A percentile compares a stretch with the other conserved stretches of the same genome.
phyloP scores from a whole-genome alignment of 2,329 filamentous ascomycete genomes.

The Arthrobotrys conoides region DNA sequence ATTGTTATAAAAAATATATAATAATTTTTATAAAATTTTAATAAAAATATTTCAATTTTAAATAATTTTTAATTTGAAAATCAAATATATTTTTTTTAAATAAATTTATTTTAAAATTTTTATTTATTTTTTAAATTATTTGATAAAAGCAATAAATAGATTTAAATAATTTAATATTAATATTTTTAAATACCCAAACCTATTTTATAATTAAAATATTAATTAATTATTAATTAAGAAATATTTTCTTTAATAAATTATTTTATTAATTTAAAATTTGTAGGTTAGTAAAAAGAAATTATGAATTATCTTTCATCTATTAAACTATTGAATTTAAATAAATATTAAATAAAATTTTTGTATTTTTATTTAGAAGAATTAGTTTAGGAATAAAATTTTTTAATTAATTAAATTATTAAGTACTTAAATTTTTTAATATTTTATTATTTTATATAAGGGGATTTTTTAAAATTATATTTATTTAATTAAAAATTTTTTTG shows the following conservation, averaged over 20 bases:
- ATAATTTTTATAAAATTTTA: background rate
- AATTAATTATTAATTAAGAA: slow-evolving; percentile 5
- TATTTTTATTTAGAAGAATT: background rate
- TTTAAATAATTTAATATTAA: slow-evolving; percentile 36
- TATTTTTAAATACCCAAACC: slow-evolving; percentile 15
- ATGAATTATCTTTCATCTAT: background rate
- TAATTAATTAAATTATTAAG: slow-evolving; percentile 1
- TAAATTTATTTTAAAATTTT: slow-evolving; percentile 5
- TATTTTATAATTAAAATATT: slow-evolving; percentile 29
- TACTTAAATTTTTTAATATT: slow-evolving; percentile 3
- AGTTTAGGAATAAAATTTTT: background rate
- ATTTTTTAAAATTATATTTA: background rate
- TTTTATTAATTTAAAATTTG: slow-evolving; percentile 1
- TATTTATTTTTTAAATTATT: slow-evolving; percentile 23
- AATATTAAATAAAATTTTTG: background rate
- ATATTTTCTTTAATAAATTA: slow-evolving; percentile 4
- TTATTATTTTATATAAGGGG: background rate
- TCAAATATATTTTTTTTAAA: slow-evolving; percentile 4
- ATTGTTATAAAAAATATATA: background rate
- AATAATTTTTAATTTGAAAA: background rate
- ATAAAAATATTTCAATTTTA: slow-evolving; percentile 1
- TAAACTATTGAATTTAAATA: background rate
- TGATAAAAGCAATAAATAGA: slow-evolving; percentile 14
- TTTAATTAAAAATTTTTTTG: background rate
- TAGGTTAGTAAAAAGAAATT: slow-evolving; percentile 10